Evolutionary conservation across 2,329 filamentous ascomycete genomes (phyloP), one percentile per base, ranked within the genome.

Genomic region (Pyrenophora graminea): DNA sequence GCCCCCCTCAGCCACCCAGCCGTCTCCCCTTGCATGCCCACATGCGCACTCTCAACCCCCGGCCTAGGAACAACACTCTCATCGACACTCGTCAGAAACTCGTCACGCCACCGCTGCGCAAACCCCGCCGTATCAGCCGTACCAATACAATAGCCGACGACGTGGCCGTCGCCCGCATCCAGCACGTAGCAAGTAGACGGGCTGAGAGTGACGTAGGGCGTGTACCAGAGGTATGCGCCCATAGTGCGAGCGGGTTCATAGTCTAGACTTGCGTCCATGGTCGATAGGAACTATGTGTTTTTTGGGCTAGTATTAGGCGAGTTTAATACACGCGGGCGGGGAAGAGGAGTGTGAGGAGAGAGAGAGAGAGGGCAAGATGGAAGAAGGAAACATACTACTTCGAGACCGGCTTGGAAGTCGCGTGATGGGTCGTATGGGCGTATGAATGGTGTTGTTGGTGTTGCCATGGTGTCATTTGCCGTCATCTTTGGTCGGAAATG

Each of bases 141-240:
- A 9, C 72, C 72, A 39, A 75, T 68, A 21, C 72, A 71, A 51
- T 75, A 76, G n/a, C 72, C 72, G 4, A 74, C 67, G 0, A 66
- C 67, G 15, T 58, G 55, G 1, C 69, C 71, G 13, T 51, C 42
- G 25, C 67, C 68, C 45, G 67, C 60, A 40, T 74, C 72, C 13
- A 76, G 61, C 1, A 74, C 66, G 49, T 72, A 69, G 48, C 70
- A 73, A 17, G 67, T 69, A 13, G 48, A 34, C 2, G 68, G 67
- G 0, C 61, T 57, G 4, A 72, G 58, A 43, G 47, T 33, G 39
- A 70, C 50, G 53, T 74, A 75, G 8, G 67, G 55, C 30, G 58
- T 64, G 56, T 69, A 73, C 66, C 66, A 71, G 9, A 70, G 53
- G 44, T 68, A 60, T 4, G 66, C 66, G 36, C 66, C 66, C 27